Base-by-base conservation (phyloP, 2,329 filamentous ascomycete species). In the Scedosporium apiospermum region DNA sequence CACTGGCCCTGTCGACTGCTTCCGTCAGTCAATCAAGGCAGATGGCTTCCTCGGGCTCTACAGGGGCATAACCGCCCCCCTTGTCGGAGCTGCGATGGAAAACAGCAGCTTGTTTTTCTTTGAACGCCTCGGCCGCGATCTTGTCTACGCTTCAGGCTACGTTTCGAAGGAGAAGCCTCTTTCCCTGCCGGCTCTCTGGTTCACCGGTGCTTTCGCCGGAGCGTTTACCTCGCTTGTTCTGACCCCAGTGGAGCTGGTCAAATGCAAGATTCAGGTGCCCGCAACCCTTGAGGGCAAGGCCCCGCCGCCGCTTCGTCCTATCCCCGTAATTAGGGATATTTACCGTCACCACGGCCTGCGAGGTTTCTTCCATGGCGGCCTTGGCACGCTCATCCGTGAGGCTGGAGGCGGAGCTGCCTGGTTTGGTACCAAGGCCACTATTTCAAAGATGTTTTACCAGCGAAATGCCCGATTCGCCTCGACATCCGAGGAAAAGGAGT, bases 191-290 rank as follows among this genome's bases (percentile, higher is more conserved):
- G 88, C 87, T 1, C 81, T 98, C 16, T 84, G 91, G 73, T 77
- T 86, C 60, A 96, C 91, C 18, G 95, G 95, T 57, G 93, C 90
- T 58, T 88, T 91, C 63, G 89, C 93, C 1, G 95, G 95, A 41
- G 89, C 90, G 46, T 89, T 96, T 70, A 96, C 95, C 0, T 96
- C 91, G 0, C 82, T 97, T 58, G 86, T 96, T 38, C 84, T 99
- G 65, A 99, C 95, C 0, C 95, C 95, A 0, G 91, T 99, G 67
- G 95, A 99, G 77, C 84, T 99, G 61, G 90, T 99, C 72, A 99
- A 99, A 77, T 99, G 95, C 83, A 96, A 95, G 76, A 96, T 99
- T 77, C 95, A 99, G 74, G 93, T 93, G 0, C 91, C 82, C 9
- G 71, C 69, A 16, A 72, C 77, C 1, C 71, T 74, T 2, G 75